Evolutionary conservation across 2,329 filamentous ascomycete species (phyloP).

Genomic region (Exophiala phaeomuriformis): DNA sequence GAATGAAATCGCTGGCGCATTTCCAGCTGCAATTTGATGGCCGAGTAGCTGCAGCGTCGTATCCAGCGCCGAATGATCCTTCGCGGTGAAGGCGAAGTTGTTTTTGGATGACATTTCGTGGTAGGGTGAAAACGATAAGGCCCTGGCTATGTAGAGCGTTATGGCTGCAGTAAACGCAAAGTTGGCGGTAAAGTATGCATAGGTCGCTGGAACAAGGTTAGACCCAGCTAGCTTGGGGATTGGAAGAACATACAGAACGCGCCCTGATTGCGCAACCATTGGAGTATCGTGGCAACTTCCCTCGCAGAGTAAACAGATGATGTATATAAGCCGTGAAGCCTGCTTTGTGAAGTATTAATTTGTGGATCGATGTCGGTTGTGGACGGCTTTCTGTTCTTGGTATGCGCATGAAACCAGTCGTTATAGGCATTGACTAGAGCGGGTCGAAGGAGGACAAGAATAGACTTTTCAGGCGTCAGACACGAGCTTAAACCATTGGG

Average conservation of each 20-base stretch:
- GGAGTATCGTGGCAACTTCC: constrained; percentile 7
- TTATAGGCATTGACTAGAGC: constrained; percentile 14
- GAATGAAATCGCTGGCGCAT: background rate
- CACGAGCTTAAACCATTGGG: background rate
- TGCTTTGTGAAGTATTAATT: background rate
- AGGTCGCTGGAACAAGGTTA: constrained; percentile 1
- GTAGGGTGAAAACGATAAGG: background rate
- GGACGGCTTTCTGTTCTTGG: background rate
- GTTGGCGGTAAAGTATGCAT: constrained; percentile 16
- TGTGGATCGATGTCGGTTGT: background rate
- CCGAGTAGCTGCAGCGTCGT: background rate
- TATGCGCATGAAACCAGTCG: constrained; percentile 7
- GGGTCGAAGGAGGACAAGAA: constrained; percentile 14
- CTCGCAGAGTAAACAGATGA: constrained; percentile 9
- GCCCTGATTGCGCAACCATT: constrained; percentile 13
- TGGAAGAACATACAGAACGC: constrained; percentile 7
- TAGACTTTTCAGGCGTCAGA: constrained; percentile 3
- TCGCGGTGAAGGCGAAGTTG: background rate
- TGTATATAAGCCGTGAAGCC: constrained; percentile 3
- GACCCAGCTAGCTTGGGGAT: background rate
- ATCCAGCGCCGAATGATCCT: background rate
- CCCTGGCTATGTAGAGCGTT: constrained; percentile 6
- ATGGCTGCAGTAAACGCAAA: constrained; percentile 15
- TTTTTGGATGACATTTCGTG: background rate
- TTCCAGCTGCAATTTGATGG: background rate